Base-by-base conservation (phyloP, 176 grass and related monocot genomes). In the Bonia amplexicaulis region DNA sequence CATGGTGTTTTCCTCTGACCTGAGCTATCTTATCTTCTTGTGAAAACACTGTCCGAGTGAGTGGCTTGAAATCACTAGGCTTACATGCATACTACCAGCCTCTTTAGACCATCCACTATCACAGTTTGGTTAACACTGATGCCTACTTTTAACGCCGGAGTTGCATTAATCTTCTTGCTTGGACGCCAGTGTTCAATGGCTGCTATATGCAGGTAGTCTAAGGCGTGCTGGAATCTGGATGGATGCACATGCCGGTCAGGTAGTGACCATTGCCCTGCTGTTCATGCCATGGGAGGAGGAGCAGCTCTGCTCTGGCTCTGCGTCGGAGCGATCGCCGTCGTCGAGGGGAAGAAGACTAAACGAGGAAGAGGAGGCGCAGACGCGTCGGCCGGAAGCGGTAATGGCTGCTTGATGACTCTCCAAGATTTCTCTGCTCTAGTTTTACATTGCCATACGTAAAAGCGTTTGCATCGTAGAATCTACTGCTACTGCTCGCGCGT, bases 21-120 rank as follows among this genome's bases (percentile, higher is more conserved):
- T 74, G 58, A 14, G 27, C 80, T 59, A 84, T 52, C 80, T 84
- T 80, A 89, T 85, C 87, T 59, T 80, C 5, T 80, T 79, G 39
- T 39, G 51, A 22, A 75, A 64, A 64, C 61, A 20, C 35, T 22
- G 15, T 40, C 15, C 26, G 20, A 40, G 58, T 16, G 65, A 44
- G 80, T 84, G 87, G 80, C 74, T 27, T 78, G 53, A 53, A 84
- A 82, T 40, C 66, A 25, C 40, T 79, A 35, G 73, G 53, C 64
- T 61, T 62, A n/a, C 13, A 27, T 37, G 47, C 52, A 16, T 62
- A 47, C 0, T 27, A 45, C 37, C 85, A 60, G 37, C 71, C 20
- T 82, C 27, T 59, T 46, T 54, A 53, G 64, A 16, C 66, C 79
- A 19, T 12, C 46, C 39, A 66, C 20, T 71, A 47, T 33, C 7